Evolutionary conservation across 2,329 filamentous ascomycete genomes (phyloP).

Genomic region (Aspergillus ruber): DNA sequence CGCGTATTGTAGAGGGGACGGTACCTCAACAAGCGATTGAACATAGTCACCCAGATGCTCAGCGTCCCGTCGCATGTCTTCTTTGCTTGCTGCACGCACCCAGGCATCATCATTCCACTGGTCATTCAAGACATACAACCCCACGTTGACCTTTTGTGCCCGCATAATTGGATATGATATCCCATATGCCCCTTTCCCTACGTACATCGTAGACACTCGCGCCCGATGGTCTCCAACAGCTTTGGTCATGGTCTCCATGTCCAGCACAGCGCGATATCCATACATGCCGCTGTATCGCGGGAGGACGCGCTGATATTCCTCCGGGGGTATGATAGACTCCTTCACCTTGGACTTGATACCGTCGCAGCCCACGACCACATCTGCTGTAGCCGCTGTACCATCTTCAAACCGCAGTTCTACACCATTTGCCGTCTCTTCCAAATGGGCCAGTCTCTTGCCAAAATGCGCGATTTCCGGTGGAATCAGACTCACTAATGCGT

Average conservation of each 20-base stretch:
- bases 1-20: neutral
- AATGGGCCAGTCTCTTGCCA: slow-evolving; percentile 22
- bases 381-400: slow-evolving; percentile 20
- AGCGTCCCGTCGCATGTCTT: slow-evolving; percentile 24
- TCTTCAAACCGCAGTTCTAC: slow-evolving; percentile 25
- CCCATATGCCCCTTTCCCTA: slow-evolving; percentile 24
- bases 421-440: slow-evolving; percentile 11
- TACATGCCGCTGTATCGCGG: slow-evolving; percentile 30
- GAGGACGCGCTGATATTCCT: slow-evolving; percentile 11
- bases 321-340: slow-evolving; percentile 19
- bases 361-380: slow-evolving; percentile 32
- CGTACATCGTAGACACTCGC: slow-evolving; percentile 23
- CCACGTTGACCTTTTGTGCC: slow-evolving; percentile 27
- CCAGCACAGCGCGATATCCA: slow-evolving; percentile 28
- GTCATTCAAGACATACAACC: slow-evolving; percentile 21
- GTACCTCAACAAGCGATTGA: slow-evolving; percentile 21
- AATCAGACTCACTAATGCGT: slow-evolving; percentile 25
- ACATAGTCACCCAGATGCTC: slow-evolving; percentile 23
- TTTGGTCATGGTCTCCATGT: slow-evolving; percentile 26
- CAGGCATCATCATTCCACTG: slow-evolving; percentile 25
- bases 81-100: slow-evolving; percentile 22
- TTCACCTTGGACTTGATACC: slow-evolving; percentile 28
- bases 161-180: slow-evolving; percentile 31
- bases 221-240: slow-evolving; percentile 29
- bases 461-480: slow-evolving; percentile 26